These are phyloP conservation scores for Podospora pseudoanserina DNA, from an alignment of 495 filamentous ascomycete species.

Conservation along the genomic window DNA sequence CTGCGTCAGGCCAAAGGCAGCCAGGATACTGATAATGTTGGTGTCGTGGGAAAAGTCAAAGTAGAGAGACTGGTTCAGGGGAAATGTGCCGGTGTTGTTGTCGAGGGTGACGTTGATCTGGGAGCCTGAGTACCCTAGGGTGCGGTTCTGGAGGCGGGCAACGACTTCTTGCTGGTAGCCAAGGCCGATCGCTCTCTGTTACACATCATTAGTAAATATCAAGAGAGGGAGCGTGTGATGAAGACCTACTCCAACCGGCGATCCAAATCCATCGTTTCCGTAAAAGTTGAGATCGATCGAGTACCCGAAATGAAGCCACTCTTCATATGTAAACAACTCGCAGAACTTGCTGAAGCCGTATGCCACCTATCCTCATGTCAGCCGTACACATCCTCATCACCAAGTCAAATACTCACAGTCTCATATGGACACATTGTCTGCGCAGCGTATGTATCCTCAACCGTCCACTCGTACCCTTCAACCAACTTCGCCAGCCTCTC, in stretches of 20 bases:
- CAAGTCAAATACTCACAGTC: conserved; percentile 33
- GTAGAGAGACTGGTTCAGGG: conserved; percentile 62
- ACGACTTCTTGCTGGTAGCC: conserved; percentile 62
- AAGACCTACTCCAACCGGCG: conserved; percentile 46
- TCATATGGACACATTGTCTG: conserved; percentile 76
- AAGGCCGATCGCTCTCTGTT: conserved; percentile 55
- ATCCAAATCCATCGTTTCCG: conserved; percentile 56
- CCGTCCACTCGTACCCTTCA: conserved; percentile 49
- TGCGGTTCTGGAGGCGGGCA: conserved; percentile 54
- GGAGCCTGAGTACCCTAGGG: conserved; percentile 48
- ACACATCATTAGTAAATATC: not conserved
- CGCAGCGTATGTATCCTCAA: conserved; percentile 51
- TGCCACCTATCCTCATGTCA: conserved; percentile 30
- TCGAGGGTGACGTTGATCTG: conserved; percentile 70
- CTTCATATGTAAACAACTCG: conserved; percentile 60
- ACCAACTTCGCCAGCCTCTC: conserved; percentile 43
- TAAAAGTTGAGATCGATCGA: conserved; percentile 59
- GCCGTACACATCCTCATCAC: not conserved
- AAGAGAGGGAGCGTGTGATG: not conserved
- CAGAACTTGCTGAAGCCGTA: conserved; percentile 71
- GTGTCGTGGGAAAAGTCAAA: conserved; percentile 88
- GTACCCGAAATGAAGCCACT: conserved; percentile 75
- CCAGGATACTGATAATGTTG: conserved; percentile 66
- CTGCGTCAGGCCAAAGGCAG: conserved; percentile 71
- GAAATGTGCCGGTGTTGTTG: conserved; percentile 59